phyloP scores from a whole-genome alignment of 352 stramenopile genomes.

The Globisporangium takayamanum region DNA sequence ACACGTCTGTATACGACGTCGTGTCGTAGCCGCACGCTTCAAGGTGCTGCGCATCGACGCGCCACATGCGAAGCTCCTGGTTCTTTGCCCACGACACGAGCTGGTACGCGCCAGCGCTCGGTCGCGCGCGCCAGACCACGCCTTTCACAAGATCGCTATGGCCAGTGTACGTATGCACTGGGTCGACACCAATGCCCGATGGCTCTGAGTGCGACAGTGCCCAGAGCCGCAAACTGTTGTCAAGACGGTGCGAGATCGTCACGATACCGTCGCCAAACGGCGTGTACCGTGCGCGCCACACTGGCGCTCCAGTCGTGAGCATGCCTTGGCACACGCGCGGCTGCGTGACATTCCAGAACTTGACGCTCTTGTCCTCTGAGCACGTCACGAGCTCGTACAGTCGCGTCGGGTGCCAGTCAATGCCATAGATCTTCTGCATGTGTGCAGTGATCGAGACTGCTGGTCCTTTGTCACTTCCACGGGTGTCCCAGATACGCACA shows the following conservation, averaged over 20 bases:
- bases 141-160: slow-evolving; percentile 58
- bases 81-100: slow-evolving; percentile 80
- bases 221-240: slow-evolving; percentile 63
- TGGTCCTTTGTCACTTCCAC: slow-evolving; percentile 41
- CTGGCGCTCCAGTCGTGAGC: slow-evolving; percentile 51
- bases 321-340: slow-evolving; percentile 54
- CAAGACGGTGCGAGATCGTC: slow-evolving; percentile 62
- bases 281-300: slow-evolving; percentile 69
- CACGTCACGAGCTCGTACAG: slow-evolving; percentile 81
- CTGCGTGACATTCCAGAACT: slow-evolving; percentile 73
- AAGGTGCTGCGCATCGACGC: slow-evolving; percentile 52
- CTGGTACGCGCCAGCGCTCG: slow-evolving; percentile 43
- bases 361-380: slow-evolving; percentile 81
- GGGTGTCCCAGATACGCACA: slow-evolving; percentile 73
- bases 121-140: slow-evolving; percentile 55
- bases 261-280: slow-evolving; percentile 79
- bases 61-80: slow-evolving; percentile 71
- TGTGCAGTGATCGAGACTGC: slow-evolving; percentile 65
- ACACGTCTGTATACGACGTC: slow-evolving; percentile 22
- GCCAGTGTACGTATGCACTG: slow-evolving; percentile 56
- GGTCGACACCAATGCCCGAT: slow-evolving; percentile 22
- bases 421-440: slow-evolving; percentile 79
- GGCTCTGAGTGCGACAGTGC: slow-evolving; percentile 30
- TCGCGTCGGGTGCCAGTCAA: slow-evolving; percentile 77
- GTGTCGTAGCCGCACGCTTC: slow-evolving; percentile 56